Evolutionary conservation across 495 filamentous ascomycete genomes (phyloP).

Genomic region (Chlorociboria aeruginascens): DNA sequence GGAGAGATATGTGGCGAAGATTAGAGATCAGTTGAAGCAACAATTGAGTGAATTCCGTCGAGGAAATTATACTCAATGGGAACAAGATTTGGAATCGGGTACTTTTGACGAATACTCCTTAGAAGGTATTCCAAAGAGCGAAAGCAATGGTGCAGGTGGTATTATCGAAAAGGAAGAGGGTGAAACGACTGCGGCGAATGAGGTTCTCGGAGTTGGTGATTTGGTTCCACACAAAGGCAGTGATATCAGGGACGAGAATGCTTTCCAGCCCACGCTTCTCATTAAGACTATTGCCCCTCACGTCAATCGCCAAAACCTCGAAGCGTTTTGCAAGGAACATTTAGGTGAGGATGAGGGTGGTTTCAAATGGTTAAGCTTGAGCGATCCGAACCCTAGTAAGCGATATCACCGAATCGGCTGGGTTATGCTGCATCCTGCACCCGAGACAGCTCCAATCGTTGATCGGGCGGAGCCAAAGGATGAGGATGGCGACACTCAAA

Average conservation of each 20-base stretch:
- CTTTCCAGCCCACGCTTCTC: slow-evolving; percentile 77
- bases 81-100: slow-evolving; percentile 66
- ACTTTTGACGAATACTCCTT: slow-evolving; percentile 88
- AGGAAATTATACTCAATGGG: slow-evolving; percentile 69
- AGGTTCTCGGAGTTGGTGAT: slow-evolving; percentile 86
- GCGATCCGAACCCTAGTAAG: slow-evolving; percentile 93
- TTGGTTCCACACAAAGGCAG: slow-evolving; percentile 67
- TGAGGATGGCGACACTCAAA: slow-evolving; percentile 48
- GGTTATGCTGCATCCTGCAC: slow-evolving; percentile 82
- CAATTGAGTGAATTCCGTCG: slow-evolving; percentile 65
- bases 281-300: slow-evolving; percentile 98
- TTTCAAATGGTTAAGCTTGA: slow-evolving; percentile 83
- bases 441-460: slow-evolving; percentile 44
- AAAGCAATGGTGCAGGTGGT: slow-evolving; percentile 78
- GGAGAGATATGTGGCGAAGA: slow-evolving; percentile 81
- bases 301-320: slow-evolving; percentile 86
- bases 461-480: slow-evolving; percentile 23
- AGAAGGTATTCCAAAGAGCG: slow-evolving; percentile 89
- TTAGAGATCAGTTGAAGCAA: slow-evolving; percentile 53
- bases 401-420: slow-evolving; percentile 96
- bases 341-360: slow-evolving; percentile 76
- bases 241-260: slow-evolving; percentile 72
- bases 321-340: slow-evolving; percentile 84
- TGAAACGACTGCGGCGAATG: slow-evolving; percentile 77
- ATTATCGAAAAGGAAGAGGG: slow-evolving; percentile 90